Evolutionary conservation across 2,329 filamentous ascomycete species (phyloP).

Genomic region (Elsinoe ampelina): DNA sequence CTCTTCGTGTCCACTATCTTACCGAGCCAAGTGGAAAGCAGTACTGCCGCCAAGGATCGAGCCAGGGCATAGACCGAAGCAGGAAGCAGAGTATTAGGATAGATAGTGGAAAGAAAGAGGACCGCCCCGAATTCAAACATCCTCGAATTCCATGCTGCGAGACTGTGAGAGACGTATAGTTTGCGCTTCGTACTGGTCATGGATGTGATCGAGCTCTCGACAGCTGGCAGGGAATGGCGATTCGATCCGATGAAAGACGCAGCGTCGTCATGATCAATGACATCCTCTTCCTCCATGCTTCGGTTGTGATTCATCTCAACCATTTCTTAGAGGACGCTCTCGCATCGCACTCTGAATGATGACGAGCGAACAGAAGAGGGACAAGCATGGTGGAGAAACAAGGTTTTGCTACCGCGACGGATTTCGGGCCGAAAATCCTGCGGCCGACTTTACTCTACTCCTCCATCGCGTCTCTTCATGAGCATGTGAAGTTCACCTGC

Average conservation of each 20-base stretch:
- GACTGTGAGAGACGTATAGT: conserved; percentile 39
- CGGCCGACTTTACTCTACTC: neutral
- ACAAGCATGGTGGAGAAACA: too few species aligned
- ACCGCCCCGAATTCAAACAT: conserved; percentile 43
- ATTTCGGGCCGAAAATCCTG: too few species aligned
- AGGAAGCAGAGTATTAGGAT: conserved; percentile 50
- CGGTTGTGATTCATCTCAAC: neutral
- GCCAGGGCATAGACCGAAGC: conserved; percentile 60
- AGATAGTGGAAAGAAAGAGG: conserved; percentile 39
- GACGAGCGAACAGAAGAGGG: too few species aligned
- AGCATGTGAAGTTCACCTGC: neutral
- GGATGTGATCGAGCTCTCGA: neutral
- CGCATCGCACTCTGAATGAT: neutral
- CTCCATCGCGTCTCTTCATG: neutral
- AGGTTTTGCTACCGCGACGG: too few species aligned
- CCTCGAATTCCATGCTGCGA: conserved; percentile 42
- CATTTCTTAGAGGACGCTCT: neutral
- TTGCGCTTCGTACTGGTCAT: conserved; percentile 13
- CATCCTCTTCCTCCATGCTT: neutral
- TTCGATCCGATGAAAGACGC: neutral
- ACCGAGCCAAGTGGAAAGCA: conserved; percentile 52
- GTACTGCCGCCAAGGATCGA: conserved; percentile 48
- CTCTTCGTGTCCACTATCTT: conserved; percentile 46
- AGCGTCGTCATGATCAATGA: neutral
- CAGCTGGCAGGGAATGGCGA: neutral